phyloP scores from a whole-genome alignment of 2,329 filamentous ascomycete genomes.

The Chlorencoelia australis region DNA sequence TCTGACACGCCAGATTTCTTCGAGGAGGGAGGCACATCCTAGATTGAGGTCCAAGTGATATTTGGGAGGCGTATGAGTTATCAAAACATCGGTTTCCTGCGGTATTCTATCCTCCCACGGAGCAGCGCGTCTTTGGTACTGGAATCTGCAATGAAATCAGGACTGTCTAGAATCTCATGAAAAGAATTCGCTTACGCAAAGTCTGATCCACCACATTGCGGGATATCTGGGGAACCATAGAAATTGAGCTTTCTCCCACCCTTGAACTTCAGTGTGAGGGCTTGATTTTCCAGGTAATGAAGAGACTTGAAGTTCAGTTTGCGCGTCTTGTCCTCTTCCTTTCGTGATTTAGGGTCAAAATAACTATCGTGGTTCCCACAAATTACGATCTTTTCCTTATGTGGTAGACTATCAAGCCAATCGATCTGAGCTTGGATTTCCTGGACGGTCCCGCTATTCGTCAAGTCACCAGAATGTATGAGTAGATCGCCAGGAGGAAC shows the following conservation, averaged over 20 bases:
- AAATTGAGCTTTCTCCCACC: conserved; percentile 53
- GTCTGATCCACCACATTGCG: conserved; percentile 58
- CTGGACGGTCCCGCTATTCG: conserved; percentile 57
- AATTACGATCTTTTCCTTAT: conserved; percentile 71
- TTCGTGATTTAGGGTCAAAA: conserved; percentile 59
- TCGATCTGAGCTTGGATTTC: conserved; percentile 77
- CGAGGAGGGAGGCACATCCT: conserved; percentile 47
- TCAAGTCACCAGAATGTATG: conserved; percentile 83
- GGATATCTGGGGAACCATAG: conserved; percentile 76
- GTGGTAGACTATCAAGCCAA: conserved; percentile 67
- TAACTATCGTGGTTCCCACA: conserved; percentile 85
- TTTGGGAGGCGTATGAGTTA: conserved; percentile 56
- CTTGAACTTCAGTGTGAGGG: conserved; percentile 52
- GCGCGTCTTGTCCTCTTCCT: conserved; percentile 43
- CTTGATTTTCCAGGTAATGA: conserved; percentile 64
- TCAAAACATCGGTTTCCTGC: conserved; percentile 47
- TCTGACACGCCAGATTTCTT: conserved; percentile 48
- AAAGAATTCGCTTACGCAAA: conserved; percentile 41
- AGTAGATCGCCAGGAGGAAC: conserved; percentile 74
- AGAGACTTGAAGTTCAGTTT: conserved; percentile 56
- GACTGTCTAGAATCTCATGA: background rate
- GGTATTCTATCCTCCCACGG: conserved; percentile 53
- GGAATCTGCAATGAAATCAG: conserved; percentile 35
- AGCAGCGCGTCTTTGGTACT: conserved; percentile 46
- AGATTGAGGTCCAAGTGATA: conserved; percentile 41